Evolutionary conservation across 352 stramenopile genomes (phyloP).

Genomic region (Phytophthora sojae): DNA sequence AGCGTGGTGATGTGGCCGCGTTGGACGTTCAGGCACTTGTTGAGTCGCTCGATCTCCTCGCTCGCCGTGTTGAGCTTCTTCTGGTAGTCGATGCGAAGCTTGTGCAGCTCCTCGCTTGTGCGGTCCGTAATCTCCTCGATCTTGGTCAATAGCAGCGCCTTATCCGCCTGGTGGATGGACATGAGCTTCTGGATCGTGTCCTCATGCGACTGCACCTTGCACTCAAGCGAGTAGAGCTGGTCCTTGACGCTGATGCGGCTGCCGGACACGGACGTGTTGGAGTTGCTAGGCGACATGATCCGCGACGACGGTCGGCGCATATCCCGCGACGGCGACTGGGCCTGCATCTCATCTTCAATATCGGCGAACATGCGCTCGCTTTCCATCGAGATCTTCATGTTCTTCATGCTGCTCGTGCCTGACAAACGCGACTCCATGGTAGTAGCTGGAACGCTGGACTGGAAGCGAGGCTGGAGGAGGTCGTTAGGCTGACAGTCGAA

Average conservation of each 20-base stretch:
- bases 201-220: slow-evolving; percentile 82
- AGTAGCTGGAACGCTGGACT: too few species aligned
- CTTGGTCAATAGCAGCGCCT: slow-evolving; percentile 77
- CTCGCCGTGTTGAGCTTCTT: slow-evolving; percentile 85
- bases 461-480: slow-evolving; percentile 8
- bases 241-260: slow-evolving; percentile 80
- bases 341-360: slow-evolving; percentile 73
- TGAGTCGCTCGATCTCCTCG: slow-evolving; percentile 85
- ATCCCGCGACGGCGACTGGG: slow-evolving; percentile 58
- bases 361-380: slow-evolving; percentile 84
- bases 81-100: slow-evolving; percentile 80
- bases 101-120: slow-evolving; percentile 80
- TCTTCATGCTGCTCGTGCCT: slow-evolving; percentile 71
- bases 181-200: slow-evolving; percentile 88
- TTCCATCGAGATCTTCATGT: slow-evolving; percentile 86
- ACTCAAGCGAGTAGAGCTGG: slow-evolving; percentile 80
- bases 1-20: slow-evolving; percentile 85
- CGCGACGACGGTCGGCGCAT: slow-evolving; percentile 70
- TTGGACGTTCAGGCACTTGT: slow-evolving; percentile 87
- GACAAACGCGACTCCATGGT: slow-evolving; percentile 75
- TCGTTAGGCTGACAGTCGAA: slow-evolving; percentile 11
- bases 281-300: slow-evolving; percentile 66
- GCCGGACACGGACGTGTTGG: slow-evolving; percentile 40
- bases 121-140: slow-evolving; percentile 86
- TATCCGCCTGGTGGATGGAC: slow-evolving; percentile 84